phyloP scores from a whole-genome alignment of 2,329 filamentous ascomycete species.

The Monilinia fructicola region DNA sequence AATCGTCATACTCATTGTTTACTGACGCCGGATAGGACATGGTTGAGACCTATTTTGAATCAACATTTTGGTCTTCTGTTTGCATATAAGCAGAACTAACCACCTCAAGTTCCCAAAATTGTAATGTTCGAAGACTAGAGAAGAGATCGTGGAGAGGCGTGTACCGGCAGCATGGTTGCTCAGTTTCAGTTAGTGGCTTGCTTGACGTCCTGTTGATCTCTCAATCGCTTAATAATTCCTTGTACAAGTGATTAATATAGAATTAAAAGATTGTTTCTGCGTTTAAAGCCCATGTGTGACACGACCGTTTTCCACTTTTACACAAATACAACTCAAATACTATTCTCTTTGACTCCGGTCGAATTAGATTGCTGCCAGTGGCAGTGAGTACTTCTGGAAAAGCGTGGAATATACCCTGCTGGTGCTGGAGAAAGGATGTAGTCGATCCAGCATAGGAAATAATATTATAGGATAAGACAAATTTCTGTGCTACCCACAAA shows the following conservation, averaged over 20 bases:
- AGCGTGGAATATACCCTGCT: constrained; percentile 9
- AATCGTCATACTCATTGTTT: constrained; percentile 12
- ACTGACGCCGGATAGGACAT: constrained; percentile 12
- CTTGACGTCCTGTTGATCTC: constrained; percentile 8
- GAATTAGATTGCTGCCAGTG: constrained; percentile 11
- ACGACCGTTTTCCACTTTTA: constrained; percentile 16
- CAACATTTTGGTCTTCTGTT: constrained; percentile 15
- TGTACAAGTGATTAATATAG: constrained; percentile 11
- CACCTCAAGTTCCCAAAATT: constrained; percentile 18
- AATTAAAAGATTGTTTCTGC: constrained; percentile 4
- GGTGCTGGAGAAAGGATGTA: background rate
- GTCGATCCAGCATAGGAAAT: constrained; percentile 4
- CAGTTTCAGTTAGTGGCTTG: constrained; percentile 16
- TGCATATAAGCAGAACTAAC: background rate
- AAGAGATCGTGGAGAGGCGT: background rate
- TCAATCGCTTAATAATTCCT: constrained; percentile 9
- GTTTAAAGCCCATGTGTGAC: constrained; percentile 1
- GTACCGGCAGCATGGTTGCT: constrained; percentile 20
- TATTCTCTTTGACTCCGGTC: constrained; percentile 4
- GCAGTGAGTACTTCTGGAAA: background rate
- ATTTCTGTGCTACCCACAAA: background rate
- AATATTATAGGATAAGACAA: constrained; percentile 12
- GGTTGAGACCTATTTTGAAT: constrained; percentile 19
- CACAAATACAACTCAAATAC: constrained; percentile 7
- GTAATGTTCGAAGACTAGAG: constrained; percentile 8